phyloP scores from a whole-genome alignment of 1,284 basidiomycete species.

The Moesziomyces sp. region DNA sequence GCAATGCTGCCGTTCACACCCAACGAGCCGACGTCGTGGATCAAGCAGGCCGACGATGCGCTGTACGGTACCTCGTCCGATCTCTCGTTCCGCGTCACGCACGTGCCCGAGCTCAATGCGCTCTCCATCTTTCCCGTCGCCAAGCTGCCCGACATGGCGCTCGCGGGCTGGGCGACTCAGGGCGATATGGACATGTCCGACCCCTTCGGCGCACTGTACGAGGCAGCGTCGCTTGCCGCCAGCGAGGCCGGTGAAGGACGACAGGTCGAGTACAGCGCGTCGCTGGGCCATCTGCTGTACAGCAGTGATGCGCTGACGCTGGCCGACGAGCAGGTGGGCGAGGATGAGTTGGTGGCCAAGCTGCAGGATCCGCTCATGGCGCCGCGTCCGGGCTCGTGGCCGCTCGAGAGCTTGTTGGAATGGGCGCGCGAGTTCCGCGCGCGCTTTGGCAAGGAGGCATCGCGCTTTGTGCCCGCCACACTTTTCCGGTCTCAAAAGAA shows the following conservation, averaged over 20 bases:
- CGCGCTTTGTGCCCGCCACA: constrained; percentile 33
- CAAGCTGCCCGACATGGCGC: constrained; percentile 17
- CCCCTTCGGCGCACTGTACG: constrained; percentile 19
- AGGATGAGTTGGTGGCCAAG: constrained; percentile 20
- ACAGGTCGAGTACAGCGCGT: constrained; percentile 24
- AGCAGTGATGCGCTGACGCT: constrained; percentile 17
- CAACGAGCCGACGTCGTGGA: constrained; percentile 40
- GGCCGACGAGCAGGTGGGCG: constrained; percentile 24
- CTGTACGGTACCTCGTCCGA: constrained; percentile 28
- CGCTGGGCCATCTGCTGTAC: constrained; percentile 40
- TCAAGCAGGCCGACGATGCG: constrained; percentile 34
- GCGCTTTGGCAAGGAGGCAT: constrained; percentile 28
- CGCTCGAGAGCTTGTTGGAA: constrained; percentile 15
- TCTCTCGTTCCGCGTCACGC: constrained; percentile 27
- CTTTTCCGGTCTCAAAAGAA: constrained; percentile 45
- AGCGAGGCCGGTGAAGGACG: not conserved
- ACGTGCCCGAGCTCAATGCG: constrained; percentile 25
- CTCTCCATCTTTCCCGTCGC: constrained; percentile 13
- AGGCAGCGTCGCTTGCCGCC: not conserved
- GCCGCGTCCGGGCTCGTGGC: constrained; percentile 37
- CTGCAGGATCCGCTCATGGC: constrained; percentile 35
- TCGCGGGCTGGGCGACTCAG: constrained; percentile 20
- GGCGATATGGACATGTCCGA: constrained; percentile 15
- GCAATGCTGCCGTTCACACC: constrained; percentile 45
- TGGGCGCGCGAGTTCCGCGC: constrained; percentile 33